A percentile compares a stretch with the other conserved stretches of the same genome.
Evolutionary conservation across 805 yeast species (phyloP).

Genomic region (Maudiozyma bulderi): DNA sequence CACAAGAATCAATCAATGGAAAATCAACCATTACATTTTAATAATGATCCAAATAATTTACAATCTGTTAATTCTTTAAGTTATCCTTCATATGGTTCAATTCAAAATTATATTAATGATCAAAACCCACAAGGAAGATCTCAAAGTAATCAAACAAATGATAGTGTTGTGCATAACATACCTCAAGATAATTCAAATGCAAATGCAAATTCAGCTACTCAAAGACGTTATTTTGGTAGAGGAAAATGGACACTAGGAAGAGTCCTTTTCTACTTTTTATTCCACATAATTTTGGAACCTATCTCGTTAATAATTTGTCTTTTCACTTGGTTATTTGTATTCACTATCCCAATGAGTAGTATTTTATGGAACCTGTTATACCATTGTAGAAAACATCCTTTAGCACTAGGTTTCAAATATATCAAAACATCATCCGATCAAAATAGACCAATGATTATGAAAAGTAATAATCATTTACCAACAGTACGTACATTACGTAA

Average conservation of each 20-base stretch:
- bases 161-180: background rate
- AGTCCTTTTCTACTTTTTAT: conserved; percentile 60
- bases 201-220: conserved; percentile 12
- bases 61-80: background rate
- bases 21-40: conserved; percentile 1
- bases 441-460: conserved; percentile 3
- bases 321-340: conserved; percentile 71
- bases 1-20: conserved; percentile 22
- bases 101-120: conserved; percentile 21
- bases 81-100: conserved; percentile 20
- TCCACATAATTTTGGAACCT: conserved; percentile 65
- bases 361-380: conserved; percentile 55
- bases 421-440: conserved; percentile 31
- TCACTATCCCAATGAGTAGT: conserved; percentile 90
- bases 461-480: conserved; percentile 1
- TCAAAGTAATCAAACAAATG: background rate
- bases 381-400: conserved; percentile 83
- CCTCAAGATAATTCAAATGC: background rate
- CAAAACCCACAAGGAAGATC: background rate
- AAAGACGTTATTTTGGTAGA: conserved; percentile 70
- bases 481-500: background rate
- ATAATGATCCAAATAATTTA: background rate
- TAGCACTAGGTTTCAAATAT: conserved; percentile 68
- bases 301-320: conserved; percentile 44
- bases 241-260: conserved; percentile 88